phyloP scores from a whole-genome alignment of 441 rosid species.

The Adansonia rubrostipa region DNA sequence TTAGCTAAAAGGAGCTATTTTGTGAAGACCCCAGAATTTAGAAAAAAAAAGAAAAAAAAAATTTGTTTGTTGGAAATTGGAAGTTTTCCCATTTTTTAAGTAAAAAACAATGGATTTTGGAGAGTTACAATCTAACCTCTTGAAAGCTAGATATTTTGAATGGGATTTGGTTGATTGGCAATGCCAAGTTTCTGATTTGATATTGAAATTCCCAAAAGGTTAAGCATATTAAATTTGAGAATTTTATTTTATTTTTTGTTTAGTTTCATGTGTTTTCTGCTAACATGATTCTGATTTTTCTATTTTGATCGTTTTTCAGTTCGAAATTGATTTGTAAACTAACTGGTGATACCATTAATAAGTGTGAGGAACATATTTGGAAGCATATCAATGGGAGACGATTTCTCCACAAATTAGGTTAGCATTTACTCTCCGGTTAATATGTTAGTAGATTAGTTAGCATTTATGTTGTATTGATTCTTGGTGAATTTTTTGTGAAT shows the following conservation, averaged over 20 bases:
- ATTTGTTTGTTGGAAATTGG: slow-evolving; percentile 15
- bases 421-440: slow-evolving; percentile 18
- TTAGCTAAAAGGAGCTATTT: background rate
- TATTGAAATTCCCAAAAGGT: background rate
- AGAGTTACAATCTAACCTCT: background rate
- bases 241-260: background rate
- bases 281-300: slow-evolving; percentile 5
- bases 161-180: background rate
- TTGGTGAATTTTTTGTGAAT: slow-evolving; percentile 27
- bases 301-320: slow-evolving; percentile 42
- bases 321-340: slow-evolving; percentile 83
- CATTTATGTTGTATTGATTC: background rate
- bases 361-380: slow-evolving; percentile 93
- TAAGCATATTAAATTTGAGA: too few species aligned
- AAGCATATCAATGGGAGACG: slow-evolving; percentile 87
- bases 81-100: background rate
- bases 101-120: background rate
- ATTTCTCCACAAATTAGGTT: slow-evolving; percentile 89
- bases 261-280: slow-evolving; percentile 7
- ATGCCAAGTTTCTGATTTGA: background rate
- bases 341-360: slow-evolving; percentile 85
- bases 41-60: background rate
- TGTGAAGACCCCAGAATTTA: background rate
- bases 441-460: background rate
- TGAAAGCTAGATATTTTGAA: background rate